Base-by-base conservation (phyloP, 2,329 filamentous ascomycete genomes). In the Drechmeria coniospora region DNA sequence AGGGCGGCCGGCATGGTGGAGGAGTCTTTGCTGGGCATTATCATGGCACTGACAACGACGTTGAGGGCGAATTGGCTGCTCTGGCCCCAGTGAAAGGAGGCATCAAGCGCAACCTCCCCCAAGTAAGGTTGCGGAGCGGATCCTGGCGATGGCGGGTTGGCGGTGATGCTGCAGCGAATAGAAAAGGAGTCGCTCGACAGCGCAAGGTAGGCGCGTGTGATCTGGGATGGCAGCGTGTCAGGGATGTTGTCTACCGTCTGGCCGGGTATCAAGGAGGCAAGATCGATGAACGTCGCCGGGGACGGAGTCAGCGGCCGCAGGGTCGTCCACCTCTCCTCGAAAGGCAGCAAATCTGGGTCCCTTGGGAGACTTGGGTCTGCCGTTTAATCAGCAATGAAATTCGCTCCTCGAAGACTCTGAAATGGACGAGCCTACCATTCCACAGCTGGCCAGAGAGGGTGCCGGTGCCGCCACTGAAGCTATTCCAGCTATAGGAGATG, bases 221-320 rank as follows among this genome's bases (percentile, higher is more conserved):
- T 32, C 17, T 34, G 10, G 6, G 29, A 28, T 8, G 32, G 32
- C 4, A 34, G 20, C 8, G 26, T 31, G n/a, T 34, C 29, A 4
- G 32, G 32, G 13, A 34, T 32, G 12, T 29, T 23, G 15, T n/a
- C 8, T 1, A 34, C 19, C 3, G 22, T 29, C n/a, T 26, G 15
- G 2, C 12, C 11, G 5, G 32, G 32, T 4, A 34, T 32, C 26
- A 34, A 12, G 5, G 19, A 21, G 5, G 24, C 29, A 5, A 34
- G 16, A 4, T 27, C 15, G 7, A 34, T 34, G 8, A 29, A 29
- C 5, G 12, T 23, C 3, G 32, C 26, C 3, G 29, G 26, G 10
- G 24, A 21, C 5, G 18, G 14, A 2, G 27, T 30, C 3, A 24
- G n/a, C 8, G 31, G 31, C 22, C 23, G 21, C 16, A 33, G 16